Percentiles rank a stretch among this genome's conserved stretches.
These are phyloP conservation scores for Kickxella alabastrina DNA, from an alignment of 192 early-diverging fungal genomes.

Conservation along the genomic window DNA sequence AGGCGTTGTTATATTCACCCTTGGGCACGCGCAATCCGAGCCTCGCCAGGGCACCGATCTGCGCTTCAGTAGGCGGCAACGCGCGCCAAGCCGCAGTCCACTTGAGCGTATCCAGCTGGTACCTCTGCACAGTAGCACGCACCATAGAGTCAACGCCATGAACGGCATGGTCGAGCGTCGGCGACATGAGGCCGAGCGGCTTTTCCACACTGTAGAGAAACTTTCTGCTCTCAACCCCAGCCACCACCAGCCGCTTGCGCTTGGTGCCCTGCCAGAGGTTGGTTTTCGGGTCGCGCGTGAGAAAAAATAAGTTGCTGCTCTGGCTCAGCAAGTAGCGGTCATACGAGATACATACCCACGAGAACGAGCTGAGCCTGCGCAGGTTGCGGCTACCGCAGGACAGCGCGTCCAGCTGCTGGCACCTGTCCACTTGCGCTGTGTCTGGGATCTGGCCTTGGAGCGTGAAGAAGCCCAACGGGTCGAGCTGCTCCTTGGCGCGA, in stretches of 20 bases:
- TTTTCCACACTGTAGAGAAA: no score
- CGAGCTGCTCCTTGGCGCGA: background rate
- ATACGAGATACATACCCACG: slow-evolving; percentile 34
- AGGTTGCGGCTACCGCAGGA: slow-evolving; percentile 22
- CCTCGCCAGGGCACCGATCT: background rate
- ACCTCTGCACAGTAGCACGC: background rate
- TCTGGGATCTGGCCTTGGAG: background rate
- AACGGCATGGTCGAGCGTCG: background rate
- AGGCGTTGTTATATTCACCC: no score
- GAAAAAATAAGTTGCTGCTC: slow-evolving; percentile 3
- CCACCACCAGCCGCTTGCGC: no score
- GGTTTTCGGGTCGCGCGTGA: background rate
- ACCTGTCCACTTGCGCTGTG: background rate
- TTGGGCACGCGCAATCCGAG: background rate
- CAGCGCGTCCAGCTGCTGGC: slow-evolving; percentile 7
- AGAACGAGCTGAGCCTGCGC: slow-evolving; percentile 12
- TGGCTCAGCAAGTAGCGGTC: slow-evolving; percentile 13
- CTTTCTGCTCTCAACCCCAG: no score
- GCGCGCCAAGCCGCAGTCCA: slow-evolving; percentile 1
- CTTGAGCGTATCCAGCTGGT: background rate
- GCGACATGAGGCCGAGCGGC: background rate
- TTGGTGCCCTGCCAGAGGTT: slow-evolving; percentile 13
- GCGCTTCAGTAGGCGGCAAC: slow-evolving; percentile 1
- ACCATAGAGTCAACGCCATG: background rate
- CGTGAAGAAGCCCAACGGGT: background rate